Evolutionary conservation across 345 rosid genomes (phyloP).

Genomic region (Theobroma cacao): DNA sequence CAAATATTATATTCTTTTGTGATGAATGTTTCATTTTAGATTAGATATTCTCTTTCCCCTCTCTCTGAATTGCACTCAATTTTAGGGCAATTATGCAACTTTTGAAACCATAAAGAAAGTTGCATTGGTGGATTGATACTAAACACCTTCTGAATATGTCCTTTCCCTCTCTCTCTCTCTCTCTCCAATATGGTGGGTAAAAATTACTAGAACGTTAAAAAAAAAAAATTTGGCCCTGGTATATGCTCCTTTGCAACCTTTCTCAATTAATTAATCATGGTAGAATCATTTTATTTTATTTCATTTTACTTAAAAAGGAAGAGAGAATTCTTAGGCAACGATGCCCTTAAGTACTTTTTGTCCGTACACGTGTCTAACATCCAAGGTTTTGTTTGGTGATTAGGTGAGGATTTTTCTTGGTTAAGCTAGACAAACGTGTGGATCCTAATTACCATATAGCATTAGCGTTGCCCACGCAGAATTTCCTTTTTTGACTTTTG

Average conservation of each 20-base stretch:
- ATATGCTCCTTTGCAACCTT: constrained; percentile 23
- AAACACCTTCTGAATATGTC: constrained; percentile 31
- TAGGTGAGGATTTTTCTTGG: too few relatives aligned
- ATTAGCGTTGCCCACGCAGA: not conserved
- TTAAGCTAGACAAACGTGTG: not conserved
- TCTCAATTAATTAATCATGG: constrained; percentile 26
- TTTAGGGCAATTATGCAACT: constrained; percentile 55
- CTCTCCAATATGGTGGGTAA: constrained; percentile 10
- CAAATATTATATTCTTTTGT: constrained; percentile 50
- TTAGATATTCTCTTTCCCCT: constrained; percentile 41
- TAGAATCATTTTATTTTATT: constrained; percentile 1
- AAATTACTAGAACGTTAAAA: not conserved
- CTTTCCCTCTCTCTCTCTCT: constrained; percentile 25
- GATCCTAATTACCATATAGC: not conserved
- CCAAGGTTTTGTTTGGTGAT: not conserved
- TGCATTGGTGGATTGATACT: constrained; percentile 44
- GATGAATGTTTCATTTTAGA: constrained; percentile 33
- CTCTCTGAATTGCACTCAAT: constrained; percentile 41
- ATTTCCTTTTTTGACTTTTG: not conserved
- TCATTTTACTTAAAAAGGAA: not conserved
- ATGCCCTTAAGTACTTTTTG: not conserved
- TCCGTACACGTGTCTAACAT: constrained; percentile 24
- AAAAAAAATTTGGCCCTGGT: not conserved
- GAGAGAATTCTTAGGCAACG: constrained; percentile 15
- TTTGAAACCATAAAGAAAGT: constrained; percentile 58